Conservation (phyloP, 305 asterid genomes). For the Withania somnifera region DNA sequence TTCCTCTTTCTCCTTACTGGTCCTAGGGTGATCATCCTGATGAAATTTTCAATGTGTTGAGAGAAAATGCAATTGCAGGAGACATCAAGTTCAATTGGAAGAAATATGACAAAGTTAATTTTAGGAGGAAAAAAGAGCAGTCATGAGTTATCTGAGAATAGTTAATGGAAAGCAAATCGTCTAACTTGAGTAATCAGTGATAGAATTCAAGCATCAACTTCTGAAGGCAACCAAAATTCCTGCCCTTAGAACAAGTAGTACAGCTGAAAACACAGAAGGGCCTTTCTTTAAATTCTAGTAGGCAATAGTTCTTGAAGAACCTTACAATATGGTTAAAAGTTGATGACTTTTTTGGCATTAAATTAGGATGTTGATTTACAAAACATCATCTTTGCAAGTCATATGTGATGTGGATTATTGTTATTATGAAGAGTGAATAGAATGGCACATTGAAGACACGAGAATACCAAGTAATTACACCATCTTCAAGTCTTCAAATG, state of each 20-base stretch:
- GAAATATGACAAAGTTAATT: not conserved
- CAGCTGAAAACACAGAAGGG: not conserved
- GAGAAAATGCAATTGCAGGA: not conserved
- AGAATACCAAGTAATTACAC: not conserved
- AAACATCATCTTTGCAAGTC: not conserved
- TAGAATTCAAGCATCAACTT: not conserved
- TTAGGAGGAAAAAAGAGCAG: not conserved
- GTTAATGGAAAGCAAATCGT: not conserved
- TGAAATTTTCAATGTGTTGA: slow-evolving; percentile 5
- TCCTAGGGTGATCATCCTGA: slow-evolving; percentile 74
- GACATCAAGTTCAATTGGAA: not conserved
- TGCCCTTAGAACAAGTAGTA: not conserved
- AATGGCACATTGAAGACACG: not conserved
- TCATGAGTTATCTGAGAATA: not conserved
- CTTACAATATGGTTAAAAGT: not conserved
- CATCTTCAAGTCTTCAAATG: not conserved
- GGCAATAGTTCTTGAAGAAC: not conserved
- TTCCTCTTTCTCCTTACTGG: slow-evolving; percentile 66
- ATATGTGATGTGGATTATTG: not conserved
- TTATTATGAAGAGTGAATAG: not conserved
- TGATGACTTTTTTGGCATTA: not conserved
- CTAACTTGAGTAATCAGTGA: not conserved
- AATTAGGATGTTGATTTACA: not conserved
- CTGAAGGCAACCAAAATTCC: not conserved
- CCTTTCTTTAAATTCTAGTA: not conserved